phyloP scores from a whole-genome alignment of 257 asterid species.

The Rubia yunnanensis region DNA sequence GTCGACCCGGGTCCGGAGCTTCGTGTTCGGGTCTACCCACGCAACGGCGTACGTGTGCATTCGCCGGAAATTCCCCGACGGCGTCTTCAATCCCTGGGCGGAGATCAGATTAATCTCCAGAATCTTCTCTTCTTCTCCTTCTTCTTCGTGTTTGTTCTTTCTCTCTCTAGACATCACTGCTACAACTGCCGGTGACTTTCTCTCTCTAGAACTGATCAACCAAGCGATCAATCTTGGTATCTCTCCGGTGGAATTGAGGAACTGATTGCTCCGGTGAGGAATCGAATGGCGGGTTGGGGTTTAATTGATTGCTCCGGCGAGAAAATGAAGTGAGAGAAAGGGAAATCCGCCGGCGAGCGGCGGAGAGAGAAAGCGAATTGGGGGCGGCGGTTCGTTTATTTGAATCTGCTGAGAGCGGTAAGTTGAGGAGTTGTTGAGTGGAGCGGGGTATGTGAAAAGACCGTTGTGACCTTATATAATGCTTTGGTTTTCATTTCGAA shows the following conservation, averaged over 20 bases:
- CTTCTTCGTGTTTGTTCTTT: neutral
- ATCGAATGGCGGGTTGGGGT: neutral
- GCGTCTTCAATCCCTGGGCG: constrained; percentile 76
- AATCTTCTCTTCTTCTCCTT: constrained; percentile 23
- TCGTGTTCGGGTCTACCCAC: constrained; percentile 57
- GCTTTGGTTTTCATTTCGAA: neutral
- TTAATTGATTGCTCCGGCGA: neutral
- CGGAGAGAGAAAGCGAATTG: neutral
- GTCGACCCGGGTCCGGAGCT: constrained; percentile 71
- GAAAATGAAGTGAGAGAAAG: neutral
- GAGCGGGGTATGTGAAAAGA: neutral
- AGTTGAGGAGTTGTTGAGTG: neutral
- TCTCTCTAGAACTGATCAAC: neutral
- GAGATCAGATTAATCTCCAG: constrained; percentile 86
- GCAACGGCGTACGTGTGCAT: constrained; percentile 66
- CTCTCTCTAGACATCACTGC: constrained; percentile 13
- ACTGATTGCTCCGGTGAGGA: neutral
- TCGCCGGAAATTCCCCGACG: constrained; percentile 47
- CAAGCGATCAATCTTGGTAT: neutral
- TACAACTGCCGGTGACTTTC: constrained; percentile 1
- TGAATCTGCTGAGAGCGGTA: neutral
- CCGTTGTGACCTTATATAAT: neutral
- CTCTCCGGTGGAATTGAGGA: neutral
- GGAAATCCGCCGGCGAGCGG: neutral
- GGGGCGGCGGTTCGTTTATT: neutral